Percentiles rank a stretch among this genome's conserved stretches.
Conservation (phyloP, 108 stramenopile species). For the Licmophora abbreviata region DNA sequence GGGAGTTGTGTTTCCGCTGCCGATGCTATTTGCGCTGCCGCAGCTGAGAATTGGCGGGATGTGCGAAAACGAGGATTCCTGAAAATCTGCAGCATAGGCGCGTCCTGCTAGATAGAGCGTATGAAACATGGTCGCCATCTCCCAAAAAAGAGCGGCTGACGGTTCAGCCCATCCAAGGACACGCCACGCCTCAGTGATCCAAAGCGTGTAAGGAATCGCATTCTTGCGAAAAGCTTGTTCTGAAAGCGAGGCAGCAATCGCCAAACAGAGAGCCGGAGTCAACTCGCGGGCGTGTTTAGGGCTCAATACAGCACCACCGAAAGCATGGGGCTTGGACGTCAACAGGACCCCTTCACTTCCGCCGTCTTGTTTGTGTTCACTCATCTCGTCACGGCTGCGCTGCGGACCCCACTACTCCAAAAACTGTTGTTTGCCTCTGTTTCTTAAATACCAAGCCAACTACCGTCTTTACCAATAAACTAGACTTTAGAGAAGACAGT, state of each 20-base stretch:
- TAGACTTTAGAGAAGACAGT: too few relatives aligned
- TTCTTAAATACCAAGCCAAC: too few relatives aligned
- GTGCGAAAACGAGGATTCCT: conserved; percentile 14
- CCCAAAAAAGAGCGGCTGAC: conserved; percentile 89
- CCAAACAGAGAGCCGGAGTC: conserved; percentile 47
- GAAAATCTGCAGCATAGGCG: conserved; percentile 31
- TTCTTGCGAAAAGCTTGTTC: conserved; percentile 39
- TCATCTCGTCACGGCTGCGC: too few relatives aligned
- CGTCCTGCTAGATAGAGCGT: conserved; percentile 66
- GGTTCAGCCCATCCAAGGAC: conserved; percentile 85
- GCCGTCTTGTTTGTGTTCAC: too few relatives aligned
- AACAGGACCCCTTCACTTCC: conserved; percentile 20
- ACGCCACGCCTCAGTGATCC: conserved; percentile 90
- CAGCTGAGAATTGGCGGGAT: conserved; percentile 83
- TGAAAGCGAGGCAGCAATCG: conserved; percentile 49
- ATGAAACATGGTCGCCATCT: conserved; percentile 93
- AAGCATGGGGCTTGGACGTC: conserved; percentile 77
- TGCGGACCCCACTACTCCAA: too few relatives aligned
- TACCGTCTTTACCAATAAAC: too few relatives aligned
- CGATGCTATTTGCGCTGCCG: conserved; percentile 69
- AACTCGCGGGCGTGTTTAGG: conserved; percentile 76
- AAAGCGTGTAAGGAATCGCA: conserved; percentile 66
- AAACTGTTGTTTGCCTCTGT: too few relatives aligned
- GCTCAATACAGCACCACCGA: conserved; percentile 64
- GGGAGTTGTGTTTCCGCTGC: conserved; percentile 44